Evolutionary conservation across 2,329 filamentous ascomycete species (phyloP), one percentile per base, ranked within the genome.

Genomic region (Aspergillaceae sp.): DNA sequence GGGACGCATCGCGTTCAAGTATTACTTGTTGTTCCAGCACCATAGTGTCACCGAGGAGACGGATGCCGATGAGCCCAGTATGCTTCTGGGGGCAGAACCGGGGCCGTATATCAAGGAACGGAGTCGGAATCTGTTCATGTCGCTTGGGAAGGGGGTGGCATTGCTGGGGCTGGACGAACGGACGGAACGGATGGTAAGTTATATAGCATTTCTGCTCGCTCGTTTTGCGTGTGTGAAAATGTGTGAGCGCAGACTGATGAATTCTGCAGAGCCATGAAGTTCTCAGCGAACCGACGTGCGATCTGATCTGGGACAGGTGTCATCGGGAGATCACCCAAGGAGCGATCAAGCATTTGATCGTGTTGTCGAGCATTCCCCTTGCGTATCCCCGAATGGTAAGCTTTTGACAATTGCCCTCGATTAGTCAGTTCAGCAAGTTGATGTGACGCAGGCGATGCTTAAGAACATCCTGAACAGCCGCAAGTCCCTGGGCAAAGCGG

Each of bases 1-100:
- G 6, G 94, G 92, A 2, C 86, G 85, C 34, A 82, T 97, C 42
- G 91, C 91, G 0, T 97, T 92, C 78, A 98, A 98, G 65, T 98
- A 97, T 68, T 98, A 98, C 60, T 84, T 98, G 82, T 77, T 98
- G 6, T 98, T 98, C 71, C 92, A 98, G 65, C 92, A 98, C 57
- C 94, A 98, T 65, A 94, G 86, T 54, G 74, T 94, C 3, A 71
- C 80, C 1, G 79, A 83, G 40, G 92, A 98, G 69, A 88, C 83
- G 0, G 83, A 94, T 54, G 74, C 77, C 33, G 79, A 86, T 2
- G 94, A 98, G 65, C 87, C 91, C 2, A 96, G 88, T 61, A 97
- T 92, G 92, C 71, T 94, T 11, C 70, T 97, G 3, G 92, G 92
- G 4, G 72, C 78, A 27, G 74, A 77, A 32, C 86, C 84, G 3